These are phyloP conservation scores for Rhododendron griersonianum DNA, from an alignment of 148 eudicot genomes.

Conservation along the genomic window DNA sequence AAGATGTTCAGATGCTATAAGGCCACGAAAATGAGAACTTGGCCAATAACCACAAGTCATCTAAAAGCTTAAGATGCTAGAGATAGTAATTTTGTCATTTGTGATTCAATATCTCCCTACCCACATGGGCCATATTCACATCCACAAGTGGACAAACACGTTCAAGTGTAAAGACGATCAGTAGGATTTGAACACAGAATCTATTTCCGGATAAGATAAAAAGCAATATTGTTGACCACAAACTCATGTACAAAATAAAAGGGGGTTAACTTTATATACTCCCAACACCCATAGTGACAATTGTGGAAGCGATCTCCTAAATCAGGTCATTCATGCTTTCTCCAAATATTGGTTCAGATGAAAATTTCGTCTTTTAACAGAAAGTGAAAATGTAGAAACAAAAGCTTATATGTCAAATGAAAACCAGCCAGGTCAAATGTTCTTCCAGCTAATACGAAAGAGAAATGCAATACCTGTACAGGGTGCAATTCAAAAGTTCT, in stretches of 20 bases:
- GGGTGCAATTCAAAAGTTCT: slow-evolving; percentile 70
- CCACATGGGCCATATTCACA: not conserved
- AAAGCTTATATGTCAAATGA: not conserved
- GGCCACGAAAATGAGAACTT: not conserved
- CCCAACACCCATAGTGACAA: not conserved
- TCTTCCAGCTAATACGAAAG: not conserved
- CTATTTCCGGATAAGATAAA: not conserved
- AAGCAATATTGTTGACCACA: not conserved
- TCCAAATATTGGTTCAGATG: not conserved
- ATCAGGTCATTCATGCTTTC: not conserved
- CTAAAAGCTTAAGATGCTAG: not conserved
- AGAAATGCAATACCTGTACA: slow-evolving; percentile 48
- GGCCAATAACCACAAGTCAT: not conserved
- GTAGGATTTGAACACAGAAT: not conserved
- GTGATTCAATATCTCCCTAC: not conserved
- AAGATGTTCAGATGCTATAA: not conserved
- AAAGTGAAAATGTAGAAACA: not conserved
- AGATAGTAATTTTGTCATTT: not conserved
- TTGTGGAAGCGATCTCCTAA: not conserved
- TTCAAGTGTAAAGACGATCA: not conserved
- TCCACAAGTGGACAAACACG: not conserved
- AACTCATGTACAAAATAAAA: not conserved
- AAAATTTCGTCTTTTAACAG: not conserved
- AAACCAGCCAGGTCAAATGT: not conserved
- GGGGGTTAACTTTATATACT: not conserved